phyloP scores from a whole-genome alignment of 129 eudicot species.

The Artemisia tridentata region DNA sequence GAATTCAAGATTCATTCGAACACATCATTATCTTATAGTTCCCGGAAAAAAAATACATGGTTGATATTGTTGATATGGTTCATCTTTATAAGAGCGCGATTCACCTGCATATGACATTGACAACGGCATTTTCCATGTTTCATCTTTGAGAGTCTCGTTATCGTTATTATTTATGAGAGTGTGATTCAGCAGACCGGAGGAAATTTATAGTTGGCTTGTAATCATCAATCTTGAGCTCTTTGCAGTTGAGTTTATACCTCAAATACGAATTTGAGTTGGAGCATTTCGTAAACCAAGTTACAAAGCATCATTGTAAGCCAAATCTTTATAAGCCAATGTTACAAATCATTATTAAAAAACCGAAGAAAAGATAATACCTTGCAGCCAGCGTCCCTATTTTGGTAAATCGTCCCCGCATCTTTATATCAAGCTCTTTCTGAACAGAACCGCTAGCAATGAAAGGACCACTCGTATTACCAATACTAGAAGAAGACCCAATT shows the following conservation, averaged over 20 bases:
- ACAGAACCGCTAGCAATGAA: constrained; percentile 32
- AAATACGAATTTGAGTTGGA: constrained; percentile 24
- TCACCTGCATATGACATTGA: constrained; percentile 64
- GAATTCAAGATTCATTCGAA: no score
- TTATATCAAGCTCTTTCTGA: constrained; percentile 42
- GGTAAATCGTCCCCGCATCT: constrained; percentile 51
- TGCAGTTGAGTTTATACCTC: constrained; percentile 58
- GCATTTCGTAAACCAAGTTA: constrained; percentile 11
- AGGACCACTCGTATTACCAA: constrained; percentile 39
- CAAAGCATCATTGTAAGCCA: neutral
- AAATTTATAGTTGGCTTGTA: constrained; percentile 24
- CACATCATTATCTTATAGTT: no score
- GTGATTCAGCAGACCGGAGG: constrained; percentile 34
- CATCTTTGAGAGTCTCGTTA: constrained; percentile 39
- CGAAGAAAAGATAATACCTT: constrained; percentile 39
- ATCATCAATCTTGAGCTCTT: constrained; percentile 51
- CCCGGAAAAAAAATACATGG: constrained; percentile 27
- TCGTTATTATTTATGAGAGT: constrained; percentile 38
- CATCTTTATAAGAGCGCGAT: constrained; percentile 40
- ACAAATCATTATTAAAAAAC: neutral
- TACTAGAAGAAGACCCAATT: no score
- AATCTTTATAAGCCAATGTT: no score
- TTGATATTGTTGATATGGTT: constrained; percentile 11
- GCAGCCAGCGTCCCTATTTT: constrained; percentile 50
- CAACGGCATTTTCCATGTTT: constrained; percentile 57